phyloP scores from a whole-genome alignment of 768 basidiomycete species.

The Hemileccinum impolitum region DNA sequence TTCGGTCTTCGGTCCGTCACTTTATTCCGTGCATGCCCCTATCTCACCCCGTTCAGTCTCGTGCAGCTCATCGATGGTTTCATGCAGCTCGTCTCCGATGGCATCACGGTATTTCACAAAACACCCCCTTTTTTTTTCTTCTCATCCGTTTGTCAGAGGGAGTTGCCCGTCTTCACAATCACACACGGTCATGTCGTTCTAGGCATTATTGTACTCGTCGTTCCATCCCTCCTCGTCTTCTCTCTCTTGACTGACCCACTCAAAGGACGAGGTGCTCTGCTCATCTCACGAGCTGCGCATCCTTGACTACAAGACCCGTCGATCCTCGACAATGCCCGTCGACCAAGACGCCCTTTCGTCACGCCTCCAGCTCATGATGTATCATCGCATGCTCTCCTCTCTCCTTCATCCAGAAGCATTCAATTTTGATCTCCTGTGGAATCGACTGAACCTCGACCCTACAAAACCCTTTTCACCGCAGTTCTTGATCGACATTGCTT shows the following conservation, averaged over 20 bases:
- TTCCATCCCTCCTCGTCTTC: not conserved
- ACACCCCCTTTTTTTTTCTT: not conserved
- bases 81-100: slow-evolving; percentile 44
- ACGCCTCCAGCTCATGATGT: slow-evolving; percentile 75
- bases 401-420: slow-evolving; percentile 45
- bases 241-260: no score
- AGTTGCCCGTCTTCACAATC: slow-evolving; percentile 81
- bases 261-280: slow-evolving; percentile 52
- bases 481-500: slow-evolving; percentile 40
- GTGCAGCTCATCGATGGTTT: slow-evolving; percentile 70
- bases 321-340: slow-evolving; percentile 44
- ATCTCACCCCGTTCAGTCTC: slow-evolving; percentile 44
- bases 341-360: slow-evolving; percentile 57
- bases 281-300: slow-evolving; percentile 40
- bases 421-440: slow-evolving; percentile 56
- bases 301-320: slow-evolving; percentile 72
- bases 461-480: slow-evolving; percentile 42
- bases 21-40: not conserved
- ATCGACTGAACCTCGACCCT: slow-evolving; percentile 41
- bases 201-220: slow-evolving; percentile 64
- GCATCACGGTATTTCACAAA: slow-evolving; percentile 46
- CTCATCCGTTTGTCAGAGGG: slow-evolving; percentile 47
- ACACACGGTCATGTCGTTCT: slow-evolving; percentile 60
- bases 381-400: slow-evolving; percentile 58
- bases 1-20: slow-evolving; percentile 69